Percentiles rank a stretch among this genome's conserved stretches.
Evolutionary conservation across 2,329 filamentous ascomycete genomes (phyloP).

Genomic region (Venturia nashicola): DNA sequence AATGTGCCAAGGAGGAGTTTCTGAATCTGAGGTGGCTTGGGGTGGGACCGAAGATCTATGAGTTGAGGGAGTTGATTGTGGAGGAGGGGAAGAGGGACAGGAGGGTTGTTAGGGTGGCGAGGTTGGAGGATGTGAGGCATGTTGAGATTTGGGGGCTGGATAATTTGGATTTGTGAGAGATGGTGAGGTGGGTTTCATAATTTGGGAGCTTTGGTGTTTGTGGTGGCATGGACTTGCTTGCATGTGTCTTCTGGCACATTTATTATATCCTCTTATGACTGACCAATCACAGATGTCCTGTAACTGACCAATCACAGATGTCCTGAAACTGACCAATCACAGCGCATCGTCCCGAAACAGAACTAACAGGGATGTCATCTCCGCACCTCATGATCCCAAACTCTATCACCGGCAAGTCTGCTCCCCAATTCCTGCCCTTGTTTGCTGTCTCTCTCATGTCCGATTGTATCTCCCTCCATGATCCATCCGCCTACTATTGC

Average conservation of each 20-base stretch:
- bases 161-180: constrained; percentile 10
- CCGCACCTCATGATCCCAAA: constrained; percentile 2
- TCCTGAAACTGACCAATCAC: neutral
- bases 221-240: too few species aligned
- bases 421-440: neutral
- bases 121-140: constrained; percentile 25
- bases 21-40: constrained; percentile 26
- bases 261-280: too few species aligned
- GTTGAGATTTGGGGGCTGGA: constrained; percentile 36
- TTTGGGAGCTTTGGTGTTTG: too few species aligned
- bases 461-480: neutral
- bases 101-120: constrained; percentile 20
- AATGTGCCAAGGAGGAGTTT: constrained; percentile 22
- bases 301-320: too few species aligned
- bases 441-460: neutral
- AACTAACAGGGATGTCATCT: neutral
- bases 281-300: too few species aligned
- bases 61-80: constrained; percentile 20
- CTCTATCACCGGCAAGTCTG: neutral
- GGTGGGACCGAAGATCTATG: constrained; percentile 26
- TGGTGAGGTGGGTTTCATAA: too few species aligned
- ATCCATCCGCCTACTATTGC: neutral
- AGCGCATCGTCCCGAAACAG: neutral
- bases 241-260: too few species aligned
- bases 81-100: constrained; percentile 15